Evolutionary conservation across 108 stramenopile species (phyloP).

Genomic region (Licmophora abbreviata): DNA sequence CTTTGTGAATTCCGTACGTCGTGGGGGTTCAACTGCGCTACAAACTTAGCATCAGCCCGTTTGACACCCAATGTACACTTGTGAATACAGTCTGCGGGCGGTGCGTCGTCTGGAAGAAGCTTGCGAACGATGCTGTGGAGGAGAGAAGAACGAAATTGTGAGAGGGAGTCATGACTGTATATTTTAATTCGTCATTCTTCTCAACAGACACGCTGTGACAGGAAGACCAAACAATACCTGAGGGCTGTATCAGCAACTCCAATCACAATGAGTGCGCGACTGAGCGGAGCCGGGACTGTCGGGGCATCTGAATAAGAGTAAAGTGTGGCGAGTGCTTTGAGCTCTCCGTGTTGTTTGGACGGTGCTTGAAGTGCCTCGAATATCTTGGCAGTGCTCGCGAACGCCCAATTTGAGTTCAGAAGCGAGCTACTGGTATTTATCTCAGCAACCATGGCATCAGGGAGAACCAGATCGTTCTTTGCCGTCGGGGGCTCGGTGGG

Average conservation of each 20-base stretch:
- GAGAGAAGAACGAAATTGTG: no score
- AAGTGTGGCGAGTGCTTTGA: constrained; percentile 33
- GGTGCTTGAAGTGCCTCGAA: constrained; percentile 11
- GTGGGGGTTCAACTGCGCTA: constrained; percentile 17
- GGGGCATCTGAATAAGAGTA: constrained; percentile 72
- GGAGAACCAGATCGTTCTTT: constrained; percentile 24
- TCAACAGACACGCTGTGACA: background rate
- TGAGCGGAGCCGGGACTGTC: constrained; percentile 40
- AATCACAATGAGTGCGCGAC: constrained; percentile 27
- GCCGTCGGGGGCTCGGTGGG: constrained; percentile 11
- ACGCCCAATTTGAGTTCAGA: constrained; percentile 1
- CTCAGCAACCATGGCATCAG: background rate
- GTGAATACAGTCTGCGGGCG: constrained; percentile 20
- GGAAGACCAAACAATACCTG: background rate
- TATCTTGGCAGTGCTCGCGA: constrained; percentile 16
- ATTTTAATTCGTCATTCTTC: no score
- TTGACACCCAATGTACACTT: constrained; percentile 55
- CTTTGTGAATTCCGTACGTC: constrained; percentile 41
- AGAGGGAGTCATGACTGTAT: no score
- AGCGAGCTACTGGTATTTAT: background rate
- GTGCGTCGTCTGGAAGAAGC: constrained; percentile 10
- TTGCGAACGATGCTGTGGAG: constrained; percentile 16
- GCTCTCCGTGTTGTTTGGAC: constrained; percentile 1
- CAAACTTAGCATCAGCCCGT: constrained; percentile 25
- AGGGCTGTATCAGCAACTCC: constrained; percentile 30